Evolutionary conservation across 2,329 filamentous ascomycete species (phyloP), one percentile per base, ranked within the genome.

Genomic region (Elsinoe fawcettii): DNA sequence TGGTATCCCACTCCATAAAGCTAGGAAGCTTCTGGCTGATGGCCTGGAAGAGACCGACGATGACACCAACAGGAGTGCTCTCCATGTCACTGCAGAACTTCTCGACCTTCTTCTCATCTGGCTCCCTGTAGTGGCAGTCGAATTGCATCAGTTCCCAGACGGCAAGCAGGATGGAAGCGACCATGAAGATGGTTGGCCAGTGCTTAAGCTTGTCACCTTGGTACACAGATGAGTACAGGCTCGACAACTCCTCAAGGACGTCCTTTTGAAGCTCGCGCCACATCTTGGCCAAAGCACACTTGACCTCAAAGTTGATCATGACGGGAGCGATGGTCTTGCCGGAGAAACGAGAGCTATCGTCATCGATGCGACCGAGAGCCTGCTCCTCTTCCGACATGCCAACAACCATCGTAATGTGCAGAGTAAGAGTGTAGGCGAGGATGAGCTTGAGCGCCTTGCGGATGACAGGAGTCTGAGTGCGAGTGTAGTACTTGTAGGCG

Each of bases 261-360:
- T 96, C 92, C 77, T 95, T 95, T 72, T 96, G 91, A 58, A 97
- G 79, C 73, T 96, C 91, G 63, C 92, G 90, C 92, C 92, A 97
- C 89, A 96, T 95, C 67, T 95, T 90, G 63, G 91, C 92, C 75
- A 97, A 85, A 56, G 91, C 91, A 67, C 88, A 93, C 81, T 97
- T 97, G 78, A 97, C 90, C 77, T 96, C 90, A 82, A 96, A 96
- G 79, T 96, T 97, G 82, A 97, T 95, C 91, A 97, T 95, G 69
- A 96, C 91, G 11, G 92, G 92, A 14, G 92, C 92, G 61, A 96
- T 85, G 34, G 87, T 91, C 77, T 92, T 92, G 67, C 91, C 91
- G 66, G 82, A 86, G 78, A 87, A 96, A 70, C 89, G 93, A 63
- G 90, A 95, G 56, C 86, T 82, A 66, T 88, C 83, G 66, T 93